Evolutionary conservation across 495 filamentous ascomycete species (phyloP), one percentile per base, ranked within the genome.

Genomic region (Penicillium desertorum): DNA sequence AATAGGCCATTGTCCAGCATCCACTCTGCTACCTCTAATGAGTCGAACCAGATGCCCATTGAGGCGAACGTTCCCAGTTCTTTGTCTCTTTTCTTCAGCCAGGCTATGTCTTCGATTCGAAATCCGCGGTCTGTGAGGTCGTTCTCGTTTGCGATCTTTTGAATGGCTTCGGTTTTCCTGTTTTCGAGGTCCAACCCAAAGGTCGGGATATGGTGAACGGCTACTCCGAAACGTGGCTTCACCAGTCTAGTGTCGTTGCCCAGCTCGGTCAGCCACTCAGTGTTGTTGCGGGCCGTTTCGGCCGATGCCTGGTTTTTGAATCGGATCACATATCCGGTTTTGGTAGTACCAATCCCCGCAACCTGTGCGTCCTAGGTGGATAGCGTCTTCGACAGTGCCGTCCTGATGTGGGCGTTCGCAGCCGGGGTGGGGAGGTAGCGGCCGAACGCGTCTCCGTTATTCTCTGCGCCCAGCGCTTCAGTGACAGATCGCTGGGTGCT

Each of bases 281-380:
- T 56, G 41, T 65, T 61, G 20, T 20, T 58, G 17, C 56, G 56
- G 12, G 66, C 66, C 3, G 29, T 41, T 30, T 66, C 52, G 3
- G 56, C 58, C 32, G 55, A 61, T 27, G 50, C 30, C 2, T 45
- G 1, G 50, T 63, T 46, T 45, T 52, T 49, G 43, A 65, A 68
- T 37, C 58, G 34, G 42, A 63, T 66, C 17, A 66, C 23, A 51
- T 63, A 68, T 45, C 66, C 60, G 4, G 61, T 65, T 32, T 63
- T 60, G 3, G 56, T 70, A 10, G 57, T 65, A 10, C 64, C 45
- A 34, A 70, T 50, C 0, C 60, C 64, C 14, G 54, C 51, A 10
- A 66, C 59, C 27, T 67, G 45, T 6, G 41, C 49, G 17, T 70
- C 58, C 29, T 70, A 42, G 1, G 64, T 65, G 3, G 55, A 22